These are phyloP conservation scores for Botrytis sinoallii DNA, from an alignment of 2,329 filamentous ascomycete genomes.

Conservation along the genomic window DNA sequence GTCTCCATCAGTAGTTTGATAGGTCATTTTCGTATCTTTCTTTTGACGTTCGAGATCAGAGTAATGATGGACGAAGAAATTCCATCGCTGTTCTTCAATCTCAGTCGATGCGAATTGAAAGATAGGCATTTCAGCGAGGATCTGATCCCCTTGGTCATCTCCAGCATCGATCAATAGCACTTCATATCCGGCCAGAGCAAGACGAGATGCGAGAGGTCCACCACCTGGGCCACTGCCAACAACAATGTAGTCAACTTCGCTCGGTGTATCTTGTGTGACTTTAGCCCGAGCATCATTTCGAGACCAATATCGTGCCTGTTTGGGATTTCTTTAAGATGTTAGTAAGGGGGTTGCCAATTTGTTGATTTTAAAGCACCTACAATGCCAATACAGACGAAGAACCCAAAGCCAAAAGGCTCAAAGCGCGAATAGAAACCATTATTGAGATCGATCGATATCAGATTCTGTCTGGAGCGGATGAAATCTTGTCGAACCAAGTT, in stretches of 20 bases:
- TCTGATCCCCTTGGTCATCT: conserved; percentile 45
- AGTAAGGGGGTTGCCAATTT: background rate
- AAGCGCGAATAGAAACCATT: background rate
- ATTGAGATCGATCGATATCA: background rate
- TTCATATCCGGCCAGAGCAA: conserved; percentile 50
- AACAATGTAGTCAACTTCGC: conserved; percentile 47
- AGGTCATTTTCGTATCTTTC: conserved; percentile 35
- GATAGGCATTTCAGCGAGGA: conserved; percentile 49
- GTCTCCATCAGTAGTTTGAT: conserved; percentile 38
- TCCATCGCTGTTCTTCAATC: conserved; percentile 48
- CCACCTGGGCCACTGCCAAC: conserved; percentile 53
- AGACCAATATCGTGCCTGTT: conserved; percentile 15
- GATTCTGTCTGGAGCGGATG: background rate
- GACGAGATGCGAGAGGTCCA: conserved; percentile 48
- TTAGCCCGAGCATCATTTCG: conserved; percentile 3
- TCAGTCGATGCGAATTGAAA: conserved; percentile 45
- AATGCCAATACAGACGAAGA: conserved; percentile 10
- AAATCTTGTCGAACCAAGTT: background rate
- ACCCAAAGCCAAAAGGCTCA: conserved; percentile 7
- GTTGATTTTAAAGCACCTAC: background rate
- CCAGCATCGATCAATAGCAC: conserved; percentile 53
- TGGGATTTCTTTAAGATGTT: background rate
- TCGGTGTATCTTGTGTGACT: background rate
- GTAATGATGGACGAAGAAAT: conserved; percentile 41
- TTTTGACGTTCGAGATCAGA: conserved; percentile 22